phyloP scores from a whole-genome alignment of 208 protist genomes.

The Wallacemonas rigidus region DNA sequence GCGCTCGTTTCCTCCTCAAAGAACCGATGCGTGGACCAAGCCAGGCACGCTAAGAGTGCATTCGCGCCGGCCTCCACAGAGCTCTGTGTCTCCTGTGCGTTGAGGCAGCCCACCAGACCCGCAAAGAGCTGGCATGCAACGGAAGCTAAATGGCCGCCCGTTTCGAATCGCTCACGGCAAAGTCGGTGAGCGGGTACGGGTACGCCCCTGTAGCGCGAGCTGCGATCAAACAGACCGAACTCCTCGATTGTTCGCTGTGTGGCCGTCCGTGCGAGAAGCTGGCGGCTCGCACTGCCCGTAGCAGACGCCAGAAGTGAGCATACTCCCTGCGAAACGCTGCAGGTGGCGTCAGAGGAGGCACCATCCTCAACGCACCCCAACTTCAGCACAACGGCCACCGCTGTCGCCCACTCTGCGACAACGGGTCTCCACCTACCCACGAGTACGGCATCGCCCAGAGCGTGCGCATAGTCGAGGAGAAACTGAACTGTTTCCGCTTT shows the following conservation, averaged over 20 bases:
- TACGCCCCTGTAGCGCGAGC: conserved; percentile 58
- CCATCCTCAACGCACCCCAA: conserved; percentile 40
- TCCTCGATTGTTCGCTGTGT: conserved; percentile 59
- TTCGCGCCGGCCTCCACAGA: conserved; percentile 36
- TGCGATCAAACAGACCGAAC: conserved; percentile 68
- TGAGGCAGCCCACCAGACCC: background rate
- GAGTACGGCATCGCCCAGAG: conserved; percentile 25
- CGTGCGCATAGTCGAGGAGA: conserved; percentile 42
- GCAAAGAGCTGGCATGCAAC: conserved; percentile 1
- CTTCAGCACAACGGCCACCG: conserved; percentile 68
- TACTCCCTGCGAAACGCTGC: conserved; percentile 12
- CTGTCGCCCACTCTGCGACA: conserved; percentile 55
- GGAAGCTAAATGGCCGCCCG: conserved; percentile 23
- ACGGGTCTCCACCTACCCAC: conserved; percentile 59
- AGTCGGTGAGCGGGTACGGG: conserved; percentile 55
- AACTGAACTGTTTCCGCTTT: conserved; percentile 39
- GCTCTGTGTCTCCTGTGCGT: conserved; percentile 18
- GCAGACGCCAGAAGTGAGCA: conserved; percentile 24
- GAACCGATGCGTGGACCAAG: conserved; percentile 74
- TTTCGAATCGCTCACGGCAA: conserved; percentile 49
- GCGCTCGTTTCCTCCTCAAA: conserved; percentile 72
- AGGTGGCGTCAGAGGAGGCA: conserved; percentile 14
- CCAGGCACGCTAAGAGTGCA: conserved; percentile 49
- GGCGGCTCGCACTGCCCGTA: conserved; percentile 5
- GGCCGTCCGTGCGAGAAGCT: conserved; percentile 20